Evolutionary conservation across 352 stramenopile genomes (phyloP).

Genomic region (Globisporangium cederbergense): DNA sequence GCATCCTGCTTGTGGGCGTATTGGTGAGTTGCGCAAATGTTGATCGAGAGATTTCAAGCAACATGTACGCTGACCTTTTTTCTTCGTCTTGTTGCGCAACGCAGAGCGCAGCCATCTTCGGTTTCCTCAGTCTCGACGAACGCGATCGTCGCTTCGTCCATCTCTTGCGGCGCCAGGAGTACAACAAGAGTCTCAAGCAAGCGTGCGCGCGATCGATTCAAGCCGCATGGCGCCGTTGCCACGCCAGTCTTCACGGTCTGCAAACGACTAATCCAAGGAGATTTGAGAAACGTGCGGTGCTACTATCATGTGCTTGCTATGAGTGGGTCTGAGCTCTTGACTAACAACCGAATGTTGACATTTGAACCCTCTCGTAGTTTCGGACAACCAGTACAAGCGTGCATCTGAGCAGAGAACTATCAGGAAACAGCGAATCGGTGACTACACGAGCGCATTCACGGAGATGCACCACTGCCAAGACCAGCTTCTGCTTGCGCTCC

Average conservation of each 20-base stretch:
- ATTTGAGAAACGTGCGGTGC: slow-evolving; percentile 20
- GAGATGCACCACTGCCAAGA: slow-evolving; percentile 48
- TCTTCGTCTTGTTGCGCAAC: not conserved
- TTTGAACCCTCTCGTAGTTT: slow-evolving; percentile 12
- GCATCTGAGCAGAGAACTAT: slow-evolving; percentile 44
- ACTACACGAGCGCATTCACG: slow-evolving; percentile 35
- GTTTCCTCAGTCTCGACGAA: slow-evolving; percentile 49
- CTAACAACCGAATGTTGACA: not conserved
- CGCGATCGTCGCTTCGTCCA: slow-evolving; percentile 59
- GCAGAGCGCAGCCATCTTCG: slow-evolving; percentile 67
- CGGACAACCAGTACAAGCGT: slow-evolving; percentile 29
- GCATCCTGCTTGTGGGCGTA: slow-evolving; percentile 67
- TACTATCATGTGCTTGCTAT: not conserved
- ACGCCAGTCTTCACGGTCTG: not conserved
- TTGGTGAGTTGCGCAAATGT: slow-evolving; percentile 31
- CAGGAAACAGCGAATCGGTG: slow-evolving; percentile 38
- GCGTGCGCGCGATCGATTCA: slow-evolving; percentile 66
- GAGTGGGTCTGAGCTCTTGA: not conserved
- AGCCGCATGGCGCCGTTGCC: slow-evolving; percentile 39
- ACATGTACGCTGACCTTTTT: not conserved
- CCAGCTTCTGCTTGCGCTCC: slow-evolving; percentile 39
- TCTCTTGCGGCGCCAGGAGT: slow-evolving; percentile 40
- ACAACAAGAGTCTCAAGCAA: slow-evolving; percentile 36
- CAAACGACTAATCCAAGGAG: not conserved
- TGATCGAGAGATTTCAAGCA: too few species aligned